These are phyloP conservation scores for Magnolia kwangsiensis DNA, from an alignment of 164 flowering plant species.

Conservation along the genomic window DNA sequence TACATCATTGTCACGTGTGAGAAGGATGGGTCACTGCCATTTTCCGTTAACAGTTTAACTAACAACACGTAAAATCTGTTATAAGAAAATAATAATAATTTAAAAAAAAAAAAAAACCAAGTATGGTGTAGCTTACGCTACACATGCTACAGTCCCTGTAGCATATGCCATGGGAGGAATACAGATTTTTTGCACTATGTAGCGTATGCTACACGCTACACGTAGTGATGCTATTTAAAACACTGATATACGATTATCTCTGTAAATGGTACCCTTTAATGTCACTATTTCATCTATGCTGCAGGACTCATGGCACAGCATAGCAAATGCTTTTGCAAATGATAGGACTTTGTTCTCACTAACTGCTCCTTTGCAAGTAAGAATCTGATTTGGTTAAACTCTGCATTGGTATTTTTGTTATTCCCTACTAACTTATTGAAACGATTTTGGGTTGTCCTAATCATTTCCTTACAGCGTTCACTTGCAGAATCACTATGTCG, in stretches of 20 bases:
- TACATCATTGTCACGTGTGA: no score
- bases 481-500: conserved; percentile 80
- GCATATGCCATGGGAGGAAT: no score
- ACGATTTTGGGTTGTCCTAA: neutral
- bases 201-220: no score
- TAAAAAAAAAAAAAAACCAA: no score
- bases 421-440: neutral
- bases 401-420: neutral
- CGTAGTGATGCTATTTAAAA: no score
- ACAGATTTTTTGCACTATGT: no score
- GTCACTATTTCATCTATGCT: conserved; percentile 4
- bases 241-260: neutral
- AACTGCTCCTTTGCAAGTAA: conserved; percentile 68
- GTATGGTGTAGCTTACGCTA: no score
- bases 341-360: conserved; percentile 56
- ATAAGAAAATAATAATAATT: no score
- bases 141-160: no score
- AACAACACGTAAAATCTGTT: no score
- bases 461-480: conserved; percentile 55
- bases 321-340: conserved; percentile 74
- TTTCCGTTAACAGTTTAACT: no score
- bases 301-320: conserved; percentile 83
- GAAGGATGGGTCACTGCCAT: no score
- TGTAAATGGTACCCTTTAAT: neutral
- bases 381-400: conserved; percentile 5